These are phyloP conservation scores for Whalleya microplaca DNA, from an alignment of 2,329 filamentous ascomycete species.

Conservation along the genomic window DNA sequence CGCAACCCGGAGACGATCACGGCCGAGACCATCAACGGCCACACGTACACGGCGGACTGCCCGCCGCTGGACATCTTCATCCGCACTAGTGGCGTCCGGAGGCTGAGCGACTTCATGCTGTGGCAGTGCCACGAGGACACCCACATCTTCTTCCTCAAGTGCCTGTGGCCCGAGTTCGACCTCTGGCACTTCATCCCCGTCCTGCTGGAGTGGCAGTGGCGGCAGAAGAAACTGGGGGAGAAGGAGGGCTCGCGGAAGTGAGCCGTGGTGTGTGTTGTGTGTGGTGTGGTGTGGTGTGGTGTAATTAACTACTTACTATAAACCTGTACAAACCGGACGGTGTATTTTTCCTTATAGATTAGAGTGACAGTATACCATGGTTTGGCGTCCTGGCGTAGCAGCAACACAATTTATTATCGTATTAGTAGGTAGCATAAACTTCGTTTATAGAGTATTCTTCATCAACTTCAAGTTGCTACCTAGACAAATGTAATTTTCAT, in stretches of 20 bases:
- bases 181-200: constrained; percentile 93
- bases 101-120: constrained; percentile 96
- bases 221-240: constrained; percentile 62
- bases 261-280: too few species aligned
- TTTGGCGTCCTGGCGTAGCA: constrained; percentile 18
- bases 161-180: constrained; percentile 95
- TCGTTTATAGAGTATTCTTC: background rate
- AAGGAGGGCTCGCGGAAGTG: constrained; percentile 50
- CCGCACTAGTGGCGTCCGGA: constrained; percentile 88
- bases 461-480: background rate
- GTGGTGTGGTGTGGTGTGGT: too few species aligned
- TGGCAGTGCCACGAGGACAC: constrained; percentile 97
- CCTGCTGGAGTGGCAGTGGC: constrained; percentile 84
- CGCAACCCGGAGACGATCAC: constrained; percentile 87
- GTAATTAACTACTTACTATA: background rate
- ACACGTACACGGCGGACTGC: constrained; percentile 85
- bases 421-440: background rate
- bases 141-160: constrained; percentile 88
- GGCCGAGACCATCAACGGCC: constrained; percentile 75
- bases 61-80: constrained; percentile 91
- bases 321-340: background rate
- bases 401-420: constrained; percentile 1
- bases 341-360: background rate
- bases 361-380: constrained; percentile 11
- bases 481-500: background rate